Evolutionary conservation across 164 flowering plant species (phyloP).

Genomic region (Berberis thunbergii): DNA sequence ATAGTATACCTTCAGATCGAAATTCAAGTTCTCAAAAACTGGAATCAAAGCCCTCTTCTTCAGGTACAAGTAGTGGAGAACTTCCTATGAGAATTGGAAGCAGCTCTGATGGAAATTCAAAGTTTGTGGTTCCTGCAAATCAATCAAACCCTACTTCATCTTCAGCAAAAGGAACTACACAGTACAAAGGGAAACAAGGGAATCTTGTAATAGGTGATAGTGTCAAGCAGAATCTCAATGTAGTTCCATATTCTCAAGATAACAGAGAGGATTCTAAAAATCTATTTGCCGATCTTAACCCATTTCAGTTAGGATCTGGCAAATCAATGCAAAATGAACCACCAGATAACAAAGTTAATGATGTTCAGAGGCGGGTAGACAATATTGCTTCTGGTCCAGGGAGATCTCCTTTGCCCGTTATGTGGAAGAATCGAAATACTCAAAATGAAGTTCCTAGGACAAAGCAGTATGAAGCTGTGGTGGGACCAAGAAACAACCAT

Average conservation of each 20-base stretch:
- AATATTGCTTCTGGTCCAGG: constrained; percentile 32
- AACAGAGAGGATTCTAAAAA: constrained; percentile 45
- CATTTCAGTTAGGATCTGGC: constrained; percentile 60
- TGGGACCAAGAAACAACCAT: constrained; percentile 36
- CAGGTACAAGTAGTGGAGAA: constrained; percentile 24
- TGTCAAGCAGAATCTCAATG: constrained; percentile 49
- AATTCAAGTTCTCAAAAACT: constrained; percentile 24
- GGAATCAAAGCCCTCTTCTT: constrained; percentile 21
- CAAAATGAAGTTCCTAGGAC: constrained; percentile 66
- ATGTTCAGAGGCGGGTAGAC: constrained; percentile 41
- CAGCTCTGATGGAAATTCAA: constrained; percentile 34
- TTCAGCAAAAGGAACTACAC: neutral
- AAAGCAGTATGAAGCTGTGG: constrained; percentile 53
- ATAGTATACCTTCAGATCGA: constrained; percentile 1
- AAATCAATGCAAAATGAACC: constrained; percentile 38
- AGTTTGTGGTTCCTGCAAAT: constrained; percentile 16
- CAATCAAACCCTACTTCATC: constrained; percentile 30
- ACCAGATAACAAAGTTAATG: constrained; percentile 41
- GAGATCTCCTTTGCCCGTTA: constrained; percentile 66
- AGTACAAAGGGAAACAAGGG: constrained; percentile 43
- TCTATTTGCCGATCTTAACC: constrained; percentile 94
- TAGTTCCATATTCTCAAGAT: constrained; percentile 47
- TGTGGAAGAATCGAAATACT: constrained; percentile 68
- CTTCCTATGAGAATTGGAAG: constrained; percentile 14
- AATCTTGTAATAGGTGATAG: constrained; percentile 36